Base-by-base conservation (phyloP, 305 asterid genomes). In the Fraxinus baroniana region DNA sequence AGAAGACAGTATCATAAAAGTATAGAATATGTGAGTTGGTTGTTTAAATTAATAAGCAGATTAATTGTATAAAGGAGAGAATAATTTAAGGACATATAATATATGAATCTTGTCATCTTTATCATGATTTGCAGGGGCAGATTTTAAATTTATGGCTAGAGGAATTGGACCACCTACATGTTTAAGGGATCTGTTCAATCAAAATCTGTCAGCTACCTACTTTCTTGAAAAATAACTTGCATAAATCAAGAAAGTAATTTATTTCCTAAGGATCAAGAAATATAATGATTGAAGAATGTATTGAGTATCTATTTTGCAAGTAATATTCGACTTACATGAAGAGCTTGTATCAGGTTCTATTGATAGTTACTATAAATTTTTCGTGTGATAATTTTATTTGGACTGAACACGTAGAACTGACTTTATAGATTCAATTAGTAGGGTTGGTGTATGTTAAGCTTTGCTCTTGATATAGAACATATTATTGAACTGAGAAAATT, bases 51-150 rank as follows among this genome's bases (percentile, higher is more conserved):
- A 30, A 13, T 70, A 70, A 70, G 76, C 24, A 6, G 78, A 72
- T 80, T 37, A 49, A 79, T 3, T 83, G 62, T 44, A 83, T 79
- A 68, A 5, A 79, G 52, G 78, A 62, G 71, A 62, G 71, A 62
- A 20, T 22, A 8, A 62, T 62, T 62, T 62, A 62, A 18, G 32
- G 71, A 62, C 32, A 7, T 22, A 3, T 62, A 18, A 62, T 62
- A 62, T 22, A 9, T 62, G 71, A 62, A 18, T 62, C 33, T 62
- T 62, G 30, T 60, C 28, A n/a, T 60, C 30, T 60, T 18, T 60
- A 18, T 60, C 71, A 62, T 62, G 30, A 62, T 62, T 62, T 62
- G 71, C 28, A 62, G 71, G 71, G 71, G 71, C 32, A 20, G 32
- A 20, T 62, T 22, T 62, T 62, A 62, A 62, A 62, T 62, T 7